Evolutionary conservation across 2,329 filamentous ascomycete genomes (phyloP).

Genomic region (Talaromyces funiculosus): DNA sequence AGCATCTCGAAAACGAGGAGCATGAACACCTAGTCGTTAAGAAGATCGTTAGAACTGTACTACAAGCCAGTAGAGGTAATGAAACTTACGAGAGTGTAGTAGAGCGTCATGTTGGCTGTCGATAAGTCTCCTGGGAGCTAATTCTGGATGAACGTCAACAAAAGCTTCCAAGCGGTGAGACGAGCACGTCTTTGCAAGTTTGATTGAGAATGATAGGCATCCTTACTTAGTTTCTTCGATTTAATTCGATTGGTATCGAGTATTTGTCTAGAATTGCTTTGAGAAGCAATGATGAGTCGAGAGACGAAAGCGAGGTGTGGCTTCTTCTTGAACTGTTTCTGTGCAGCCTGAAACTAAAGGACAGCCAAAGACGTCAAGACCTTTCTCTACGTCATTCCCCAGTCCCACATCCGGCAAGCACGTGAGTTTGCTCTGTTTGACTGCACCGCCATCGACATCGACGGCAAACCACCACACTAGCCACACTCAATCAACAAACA

Average conservation of each 20-base stretch:
- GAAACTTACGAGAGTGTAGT: slow-evolving; percentile 59
- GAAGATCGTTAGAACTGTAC: slow-evolving; percentile 11
- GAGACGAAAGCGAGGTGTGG: slow-evolving; percentile 7
- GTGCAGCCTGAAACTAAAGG: slow-evolving; percentile 9
- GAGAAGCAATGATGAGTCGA: background rate
- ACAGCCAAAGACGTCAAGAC: slow-evolving; percentile 3
- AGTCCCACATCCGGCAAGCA: background rate
- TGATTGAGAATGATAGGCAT: background rate
- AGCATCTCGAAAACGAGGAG: slow-evolving; percentile 47
- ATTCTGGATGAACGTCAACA: slow-evolving; percentile 4
- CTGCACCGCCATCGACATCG: background rate
- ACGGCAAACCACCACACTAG: background rate
- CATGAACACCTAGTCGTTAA: slow-evolving; percentile 41
- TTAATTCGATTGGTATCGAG: background rate
- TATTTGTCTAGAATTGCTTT: background rate
- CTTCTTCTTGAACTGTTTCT: slow-evolving; percentile 10
- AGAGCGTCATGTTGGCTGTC: slow-evolving; percentile 58
- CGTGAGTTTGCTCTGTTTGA: slow-evolving; percentile 13
- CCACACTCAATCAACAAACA: background rate
- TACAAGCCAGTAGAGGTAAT: background rate
- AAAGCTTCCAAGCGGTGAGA: slow-evolving; percentile 5
- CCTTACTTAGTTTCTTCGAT: background rate
- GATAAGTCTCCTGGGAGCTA: slow-evolving; percentile 6
- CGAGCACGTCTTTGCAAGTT: background rate
- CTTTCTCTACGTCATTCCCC: slow-evolving; percentile 12